A percentile compares a stretch with the other conserved stretches of the same genome.
phyloP scores from a whole-genome alignment of 2,329 filamentous ascomycete genomes.

The Didymella segeticola region DNA sequence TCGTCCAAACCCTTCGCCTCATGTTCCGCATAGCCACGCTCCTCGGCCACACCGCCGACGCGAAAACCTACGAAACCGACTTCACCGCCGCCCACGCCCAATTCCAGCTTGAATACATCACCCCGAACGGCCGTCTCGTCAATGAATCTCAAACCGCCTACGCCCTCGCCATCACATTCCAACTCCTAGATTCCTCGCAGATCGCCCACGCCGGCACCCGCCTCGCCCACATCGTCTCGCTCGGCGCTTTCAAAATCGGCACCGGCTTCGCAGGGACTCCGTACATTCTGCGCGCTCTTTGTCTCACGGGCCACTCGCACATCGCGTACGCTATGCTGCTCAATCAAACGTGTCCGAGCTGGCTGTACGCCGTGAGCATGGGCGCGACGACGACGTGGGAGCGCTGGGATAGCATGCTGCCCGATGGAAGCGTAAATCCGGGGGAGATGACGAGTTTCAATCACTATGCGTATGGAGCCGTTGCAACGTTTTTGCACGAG shows the following conservation, averaged over 20 bases:
- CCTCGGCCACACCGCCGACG: background rate
- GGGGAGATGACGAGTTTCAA: slow-evolving; percentile 53
- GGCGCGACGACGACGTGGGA: slow-evolving; percentile 59
- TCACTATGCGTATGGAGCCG: slow-evolving; percentile 45
- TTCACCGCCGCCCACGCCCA: background rate
- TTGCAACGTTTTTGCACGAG: slow-evolving; percentile 52
- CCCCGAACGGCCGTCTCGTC: background rate
- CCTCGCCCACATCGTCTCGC: background rate
- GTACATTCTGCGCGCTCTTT: slow-evolving; percentile 14
- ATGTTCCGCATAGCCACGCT: background rate
- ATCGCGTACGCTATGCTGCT: slow-evolving; percentile 37
- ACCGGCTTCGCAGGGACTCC: slow-evolving; percentile 24
- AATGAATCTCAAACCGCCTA: background rate
- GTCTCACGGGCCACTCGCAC: slow-evolving; percentile 16
- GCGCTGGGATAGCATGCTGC: slow-evolving; percentile 57
- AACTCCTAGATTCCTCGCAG: background rate
- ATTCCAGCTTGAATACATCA: background rate
- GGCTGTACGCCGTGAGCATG: slow-evolving; percentile 57
- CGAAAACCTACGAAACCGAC: background rate
- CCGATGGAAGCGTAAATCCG: slow-evolving; percentile 53
- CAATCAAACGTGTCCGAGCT: slow-evolving; percentile 53
- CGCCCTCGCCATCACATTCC: background rate
- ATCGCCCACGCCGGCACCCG: background rate
- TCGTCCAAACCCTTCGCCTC: background rate
- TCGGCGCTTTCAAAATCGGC: slow-evolving; percentile 11